Evolutionary conservation across 495 filamentous ascomycete genomes (phyloP).

Genomic region (Apiosordaria backusii): DNA sequence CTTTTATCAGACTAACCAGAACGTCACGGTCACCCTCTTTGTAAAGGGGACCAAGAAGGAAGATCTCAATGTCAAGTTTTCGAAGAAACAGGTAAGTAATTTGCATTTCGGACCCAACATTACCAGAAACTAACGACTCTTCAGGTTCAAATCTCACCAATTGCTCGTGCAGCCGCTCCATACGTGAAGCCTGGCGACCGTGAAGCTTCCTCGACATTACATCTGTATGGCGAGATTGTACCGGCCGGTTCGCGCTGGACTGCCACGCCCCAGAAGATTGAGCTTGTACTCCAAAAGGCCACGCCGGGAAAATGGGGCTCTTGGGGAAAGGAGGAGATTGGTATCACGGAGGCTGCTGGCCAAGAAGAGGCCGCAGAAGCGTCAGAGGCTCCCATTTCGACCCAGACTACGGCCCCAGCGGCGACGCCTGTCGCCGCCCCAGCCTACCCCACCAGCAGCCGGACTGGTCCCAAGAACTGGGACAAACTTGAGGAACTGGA

Average conservation of each 20-base stretch:
- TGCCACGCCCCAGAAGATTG: constrained; percentile 78
- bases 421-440: constrained; percentile 38
- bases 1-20: constrained; percentile 41
- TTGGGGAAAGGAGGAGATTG: constrained; percentile 35
- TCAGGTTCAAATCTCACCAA: constrained; percentile 26
- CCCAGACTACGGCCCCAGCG: background rate
- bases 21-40: constrained; percentile 37
- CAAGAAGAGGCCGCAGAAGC: background rate
- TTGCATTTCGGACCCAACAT: background rate
- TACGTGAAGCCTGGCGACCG: constrained; percentile 28
- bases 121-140: constrained; percentile 2
- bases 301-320: constrained; percentile 70
- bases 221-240: constrained; percentile 66
- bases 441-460: constrained; percentile 85
- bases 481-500: constrained; percentile 63
- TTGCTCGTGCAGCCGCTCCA: constrained; percentile 28
- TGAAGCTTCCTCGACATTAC: constrained; percentile 53
- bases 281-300: constrained; percentile 70
- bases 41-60: constrained; percentile 38
- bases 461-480: constrained; percentile 84
- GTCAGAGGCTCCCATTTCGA: background rate
- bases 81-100: constrained; percentile 25
- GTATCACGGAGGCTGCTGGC: background rate
- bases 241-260: constrained; percentile 54
- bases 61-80: constrained; percentile 30